Base-by-base conservation (phyloP, 306 rosid species). In the Corylus avellana region DNA sequence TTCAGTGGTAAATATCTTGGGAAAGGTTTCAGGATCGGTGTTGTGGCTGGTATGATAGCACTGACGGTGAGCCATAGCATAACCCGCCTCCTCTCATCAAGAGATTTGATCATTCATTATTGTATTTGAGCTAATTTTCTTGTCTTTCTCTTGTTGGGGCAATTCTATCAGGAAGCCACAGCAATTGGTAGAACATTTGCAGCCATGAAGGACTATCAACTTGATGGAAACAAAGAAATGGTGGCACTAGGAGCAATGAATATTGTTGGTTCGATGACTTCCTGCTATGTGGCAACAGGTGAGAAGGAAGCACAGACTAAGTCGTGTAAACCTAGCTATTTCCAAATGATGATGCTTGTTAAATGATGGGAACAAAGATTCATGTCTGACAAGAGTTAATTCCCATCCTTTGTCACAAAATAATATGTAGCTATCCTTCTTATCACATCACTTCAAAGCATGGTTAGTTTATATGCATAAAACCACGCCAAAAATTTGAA, bases 151-250 rank as follows among this genome's bases (percentile, higher is more conserved):
- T 67, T 62, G 58, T 22, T 7, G 72, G 67, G 47, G 14, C 22
- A 48, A 74, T 74, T 56, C 78, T 85, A 46, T 76, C 85, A 95
- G 98, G 98, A 95, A 89, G 98, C 98, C 46, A 47, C 83, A 74
- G 98, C 98, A 61, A 95, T 95, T 81, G 98, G 98, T 83, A 91
- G 98, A 91, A 95, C 98, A 79, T 92, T 92, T 86, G 98, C 98
- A 77, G 55, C 94, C 75, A 90, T 92, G 97, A 95, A 95, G 86
- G 98, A 92, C 79, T 95, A 95, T 81, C 97, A 91, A 84, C 59
- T 95, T 13, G 98, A 95, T 73, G 98, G 98, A 75, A 95, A 95
- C 97, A 92, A 86, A 84, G 98, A 95, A 91, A 92, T 95, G 98
- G 88, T 95, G 58, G 98, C 98, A 29, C 80, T 95, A 69, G 98